These are phyloP conservation scores for Fraxinus floribunda DNA, from an alignment of 305 asterid species.

Conservation along the genomic window DNA sequence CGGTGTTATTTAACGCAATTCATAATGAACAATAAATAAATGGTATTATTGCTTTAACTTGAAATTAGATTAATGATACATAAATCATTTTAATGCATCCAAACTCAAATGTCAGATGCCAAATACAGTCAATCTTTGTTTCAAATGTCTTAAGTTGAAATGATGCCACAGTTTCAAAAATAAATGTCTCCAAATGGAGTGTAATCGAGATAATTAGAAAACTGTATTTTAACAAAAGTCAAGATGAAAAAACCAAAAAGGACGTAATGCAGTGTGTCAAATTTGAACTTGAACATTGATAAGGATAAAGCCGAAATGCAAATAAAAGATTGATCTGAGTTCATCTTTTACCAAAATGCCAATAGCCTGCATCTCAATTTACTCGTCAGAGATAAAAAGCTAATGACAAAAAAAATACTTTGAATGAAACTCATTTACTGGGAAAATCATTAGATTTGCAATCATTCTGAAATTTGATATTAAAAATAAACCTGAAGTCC, in stretches of 20 bases:
- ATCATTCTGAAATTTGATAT: not conserved
- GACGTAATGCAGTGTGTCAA: not conserved
- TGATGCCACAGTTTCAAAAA: not conserved
- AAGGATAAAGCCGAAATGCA: not conserved
- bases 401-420: not conserved
- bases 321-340: not conserved
- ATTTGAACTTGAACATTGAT: not conserved
- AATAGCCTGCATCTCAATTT: not conserved
- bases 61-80: not conserved
- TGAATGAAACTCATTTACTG: not conserved
- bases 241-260: not conserved
- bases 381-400: not conserved
- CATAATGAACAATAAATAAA: not conserved
- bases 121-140: not conserved
- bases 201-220: not conserved
- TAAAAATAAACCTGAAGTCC: constrained; percentile 52
- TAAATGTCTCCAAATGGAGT: not conserved
- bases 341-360: not conserved
- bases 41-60: not conserved
- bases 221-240: not conserved
- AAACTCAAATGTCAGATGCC: not conserved
- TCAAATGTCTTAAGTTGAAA: not conserved
- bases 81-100: not conserved
- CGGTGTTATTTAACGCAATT: not conserved
- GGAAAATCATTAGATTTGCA: not conserved